A percentile compares a stretch with the other conserved stretches of the same genome.
Conservation (phyloP, 345 rosid genomes). For the Microcos paniculata region DNA sequence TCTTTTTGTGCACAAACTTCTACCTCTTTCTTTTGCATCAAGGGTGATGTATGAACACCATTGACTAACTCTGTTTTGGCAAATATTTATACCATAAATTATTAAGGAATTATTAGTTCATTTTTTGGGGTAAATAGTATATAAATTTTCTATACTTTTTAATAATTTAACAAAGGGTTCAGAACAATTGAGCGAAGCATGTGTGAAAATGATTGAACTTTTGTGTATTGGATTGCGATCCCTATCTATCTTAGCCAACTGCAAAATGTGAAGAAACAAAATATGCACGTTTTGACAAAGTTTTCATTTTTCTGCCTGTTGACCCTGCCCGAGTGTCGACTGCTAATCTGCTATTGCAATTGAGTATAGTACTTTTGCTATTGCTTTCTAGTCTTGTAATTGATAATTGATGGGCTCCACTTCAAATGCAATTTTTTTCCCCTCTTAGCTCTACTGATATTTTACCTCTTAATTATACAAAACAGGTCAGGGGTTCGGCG, state of each 20-base stretch:
- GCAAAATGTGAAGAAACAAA: not conserved
- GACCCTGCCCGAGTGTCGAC: not conserved
- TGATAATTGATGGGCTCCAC: not conserved
- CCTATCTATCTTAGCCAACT: not conserved
- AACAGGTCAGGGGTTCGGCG: too few species aligned
- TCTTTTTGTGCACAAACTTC: too few species aligned
- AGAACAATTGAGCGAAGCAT: not conserved
- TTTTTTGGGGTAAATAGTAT: too few species aligned
- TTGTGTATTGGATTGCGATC: not conserved
- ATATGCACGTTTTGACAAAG: not conserved
- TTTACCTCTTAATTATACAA: too few species aligned
- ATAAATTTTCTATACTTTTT: not conserved
- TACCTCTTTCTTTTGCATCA: not conserved
- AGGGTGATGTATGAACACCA: not conserved
- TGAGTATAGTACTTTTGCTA: too few species aligned
- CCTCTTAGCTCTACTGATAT: too few species aligned
- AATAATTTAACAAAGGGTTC: not conserved
- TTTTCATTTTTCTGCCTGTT: not conserved
- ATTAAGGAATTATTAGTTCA: too few species aligned
- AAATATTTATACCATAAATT: too few species aligned
- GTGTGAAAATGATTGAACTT: not conserved
- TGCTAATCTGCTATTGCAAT: not conserved
- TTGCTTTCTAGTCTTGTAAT: not conserved
- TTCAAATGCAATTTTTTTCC: not conserved
- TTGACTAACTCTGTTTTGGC: too few species aligned